Evolutionary conservation across 73 alveolate genomes (phyloP), one percentile per base, ranked within the genome.

Genomic region (Breviolum minutum): DNA sequence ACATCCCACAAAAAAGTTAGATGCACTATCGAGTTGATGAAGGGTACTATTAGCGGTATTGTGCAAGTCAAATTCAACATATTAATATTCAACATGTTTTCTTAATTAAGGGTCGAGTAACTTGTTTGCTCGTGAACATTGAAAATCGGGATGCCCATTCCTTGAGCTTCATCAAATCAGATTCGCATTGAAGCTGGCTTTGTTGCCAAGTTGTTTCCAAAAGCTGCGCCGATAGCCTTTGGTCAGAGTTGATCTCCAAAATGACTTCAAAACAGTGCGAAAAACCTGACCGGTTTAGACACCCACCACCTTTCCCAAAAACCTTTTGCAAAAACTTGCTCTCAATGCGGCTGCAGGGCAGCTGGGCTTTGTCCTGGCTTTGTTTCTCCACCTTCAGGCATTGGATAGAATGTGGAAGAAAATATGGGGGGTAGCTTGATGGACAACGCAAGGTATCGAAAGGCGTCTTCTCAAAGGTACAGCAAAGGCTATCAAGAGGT

Each of bases 171-270:
- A 8, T 13, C n/a, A 84, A 20, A 20, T 84, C 94, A 2, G 19
- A 10, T 8, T 62, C 94, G 32, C 74, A 40, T 13, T 84, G 94
- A 3, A 84, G 77, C 63, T 60, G 61, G 11, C 79, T 84, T 84
- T 84, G 94, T 27, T 84, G 94, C 94, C 94, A 84, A 1, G 94
- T 84, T 6, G 94, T 84, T n/a, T 60, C 20, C 79, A 84, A 61
- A 24, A 84, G 32, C 69, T 84, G 94, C 29, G 94, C 94, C 40
- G 94, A 84, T 30, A 84, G 69, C 94, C 94, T 84, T n/a, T n/a
- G n/a, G n/a, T n/a, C n/a, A n/a, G n/a, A n/a, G n/a, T n/a, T n/a
- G 94, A 10, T 12, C 16, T 11, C 24, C 61, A 12, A 5, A 9
- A 8, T 29, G 19, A 6, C 63, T 6, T 24, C 26, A 14, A n/a